These are phyloP conservation scores for Sphaerulina musiva DNA, from an alignment of 2,329 filamentous ascomycete genomes.

Conservation along the genomic window DNA sequence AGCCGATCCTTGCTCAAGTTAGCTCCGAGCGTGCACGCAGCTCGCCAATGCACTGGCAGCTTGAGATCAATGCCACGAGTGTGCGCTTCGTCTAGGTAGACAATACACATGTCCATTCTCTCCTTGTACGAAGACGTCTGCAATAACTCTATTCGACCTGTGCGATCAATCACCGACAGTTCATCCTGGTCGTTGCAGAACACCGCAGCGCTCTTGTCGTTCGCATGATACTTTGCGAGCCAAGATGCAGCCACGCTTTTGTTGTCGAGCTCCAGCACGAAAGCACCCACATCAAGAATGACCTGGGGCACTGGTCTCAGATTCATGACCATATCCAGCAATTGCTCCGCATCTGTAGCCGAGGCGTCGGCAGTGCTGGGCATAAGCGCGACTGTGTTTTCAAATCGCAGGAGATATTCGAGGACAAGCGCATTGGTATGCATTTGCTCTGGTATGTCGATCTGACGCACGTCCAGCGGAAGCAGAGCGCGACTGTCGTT, in stretches of 20 bases:
- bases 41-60: conserved; percentile 53
- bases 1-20: conserved; percentile 61
- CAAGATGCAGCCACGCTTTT: conserved; percentile 48
- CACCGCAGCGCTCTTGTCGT: conserved; percentile 42
- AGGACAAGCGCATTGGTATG: conserved; percentile 65
- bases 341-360: conserved; percentile 18
- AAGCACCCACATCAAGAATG: conserved; percentile 64
- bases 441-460: conserved; percentile 50
- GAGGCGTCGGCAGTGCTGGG: background rate
- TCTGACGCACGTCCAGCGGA: conserved; percentile 55
- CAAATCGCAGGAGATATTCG: conserved; percentile 48
- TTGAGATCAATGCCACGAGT: conserved; percentile 64
- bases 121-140: conserved; percentile 53
- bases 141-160: conserved; percentile 44
- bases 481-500: conserved; percentile 58
- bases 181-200: conserved; percentile 55
- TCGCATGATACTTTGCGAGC: conserved; percentile 38
- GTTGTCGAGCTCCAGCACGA: conserved; percentile 61
- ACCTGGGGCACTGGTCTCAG: conserved; percentile 47
- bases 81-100: conserved; percentile 66
- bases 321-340: conserved; percentile 43
- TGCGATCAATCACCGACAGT: conserved; percentile 47
- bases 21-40: conserved; percentile 61
- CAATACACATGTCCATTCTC: conserved; percentile 53
- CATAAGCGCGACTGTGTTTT: conserved; percentile 39